These are phyloP conservation scores for Hanseniaspora sp. DNA, from an alignment of 1,139 yeast genomes.

Conservation along the genomic window DNA sequence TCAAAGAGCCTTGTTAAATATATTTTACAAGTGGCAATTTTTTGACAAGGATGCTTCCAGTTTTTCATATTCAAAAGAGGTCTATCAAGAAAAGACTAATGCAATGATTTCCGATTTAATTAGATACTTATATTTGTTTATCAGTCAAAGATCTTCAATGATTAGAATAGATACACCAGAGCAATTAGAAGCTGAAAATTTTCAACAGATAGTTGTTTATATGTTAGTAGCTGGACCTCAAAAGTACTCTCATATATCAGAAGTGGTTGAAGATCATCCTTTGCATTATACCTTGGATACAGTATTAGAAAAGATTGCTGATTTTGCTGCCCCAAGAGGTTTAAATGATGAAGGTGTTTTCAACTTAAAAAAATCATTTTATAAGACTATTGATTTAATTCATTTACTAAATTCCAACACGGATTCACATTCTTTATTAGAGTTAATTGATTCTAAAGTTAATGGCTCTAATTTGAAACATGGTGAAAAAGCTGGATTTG, in stretches of 20 bases:
- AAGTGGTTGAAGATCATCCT: conserved; percentile 31
- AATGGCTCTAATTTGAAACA: not conserved
- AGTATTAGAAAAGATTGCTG: conserved; percentile 39
- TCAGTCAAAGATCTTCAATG: conserved; percentile 46
- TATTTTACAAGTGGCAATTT: conserved; percentile 54
- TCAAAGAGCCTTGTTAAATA: conserved; percentile 36
- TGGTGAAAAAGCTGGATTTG: conserved; percentile 17
- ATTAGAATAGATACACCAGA: conserved; percentile 26
- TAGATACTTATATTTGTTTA: conserved; percentile 43
- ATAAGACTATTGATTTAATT: conserved; percentile 35
- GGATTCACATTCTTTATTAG: conserved; percentile 17
- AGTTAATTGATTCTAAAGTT: not conserved
- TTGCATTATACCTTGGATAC: conserved; percentile 29
- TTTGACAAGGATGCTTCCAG: conserved; percentile 41
- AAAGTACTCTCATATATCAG: conserved; percentile 42
- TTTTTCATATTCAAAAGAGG: conserved; percentile 33
- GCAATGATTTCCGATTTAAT: conserved; percentile 45
- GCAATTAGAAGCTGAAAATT: conserved; percentile 27
- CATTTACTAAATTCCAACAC: conserved; percentile 27
- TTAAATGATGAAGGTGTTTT: conserved; percentile 48
- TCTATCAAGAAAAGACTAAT: conserved; percentile 49
- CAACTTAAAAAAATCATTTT: conserved; percentile 38
- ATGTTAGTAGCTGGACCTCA: conserved; percentile 43
- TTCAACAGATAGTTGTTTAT: conserved; percentile 37
- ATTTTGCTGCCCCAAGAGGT: conserved; percentile 43